Evolutionary conservation across 139 green algal genomes (phyloP), one percentile per base, ranked within the genome.

Genomic region (Chlorella sp.): DNA sequence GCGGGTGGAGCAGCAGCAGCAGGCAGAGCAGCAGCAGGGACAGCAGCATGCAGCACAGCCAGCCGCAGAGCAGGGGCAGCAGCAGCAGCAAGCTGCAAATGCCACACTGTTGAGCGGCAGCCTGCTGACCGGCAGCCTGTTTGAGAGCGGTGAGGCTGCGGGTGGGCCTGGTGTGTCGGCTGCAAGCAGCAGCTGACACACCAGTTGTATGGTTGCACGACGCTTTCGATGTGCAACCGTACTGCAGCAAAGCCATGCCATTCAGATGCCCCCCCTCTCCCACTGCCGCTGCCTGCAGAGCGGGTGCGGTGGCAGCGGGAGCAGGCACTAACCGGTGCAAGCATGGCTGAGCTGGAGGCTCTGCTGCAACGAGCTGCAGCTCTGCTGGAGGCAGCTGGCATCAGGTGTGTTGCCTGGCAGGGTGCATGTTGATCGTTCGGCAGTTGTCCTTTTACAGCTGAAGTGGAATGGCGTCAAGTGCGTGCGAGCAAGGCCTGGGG

Each of bases 311-410:
- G 80, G 80, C 68, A 38, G 67, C 62, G 65, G 5, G 63, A 79
- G 41, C 51, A 70, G 69, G 80, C 64, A 65, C 38, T 81, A 26
- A n/a, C 60, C 6, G 21, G 63, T 23, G 81, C 86, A n/a, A 51
- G n/a, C 38, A 76, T 71, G 56, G 74, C 44, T 51, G 78, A 89
- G 75, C 38, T 89, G 13, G 85, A 89, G 57, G 65, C 85, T 26
- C 65, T 89, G 36, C 63, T 89, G 65, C 16, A 21, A 20, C 51
- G 85, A 18, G 47, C 26, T 21, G 68, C 71, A 4, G 78, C 67
- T 0, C 74, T 89, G 38, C 74, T 89, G 51, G 44, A 89, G 55
- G 65, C 16, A 25, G 64, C 86, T 30, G 86, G 80, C 39, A 73
- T 89, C 68, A 85, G 80, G 80, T 79, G 78, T 6, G 25, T 21